phyloP scores from a whole-genome alignment of 2,329 filamentous ascomycete genomes.

The Colletotrichum phormii region DNA sequence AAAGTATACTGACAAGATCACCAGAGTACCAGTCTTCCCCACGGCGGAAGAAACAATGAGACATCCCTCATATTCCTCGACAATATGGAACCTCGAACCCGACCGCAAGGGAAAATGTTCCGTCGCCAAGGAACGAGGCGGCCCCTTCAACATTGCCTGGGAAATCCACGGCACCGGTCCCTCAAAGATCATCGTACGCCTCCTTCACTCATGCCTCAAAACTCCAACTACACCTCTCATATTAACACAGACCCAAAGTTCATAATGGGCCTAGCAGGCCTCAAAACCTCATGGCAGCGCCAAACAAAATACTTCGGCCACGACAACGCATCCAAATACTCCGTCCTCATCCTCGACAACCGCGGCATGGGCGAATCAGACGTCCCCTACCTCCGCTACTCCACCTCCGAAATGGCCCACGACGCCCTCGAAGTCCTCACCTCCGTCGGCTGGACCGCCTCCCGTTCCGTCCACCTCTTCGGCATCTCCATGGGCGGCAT shows the following conservation, averaged over 20 bases:
- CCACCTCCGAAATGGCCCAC: conserved; percentile 85
- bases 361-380: conserved; percentile 85
- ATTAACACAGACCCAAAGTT: conserved; percentile 60
- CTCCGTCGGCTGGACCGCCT: conserved; percentile 74
- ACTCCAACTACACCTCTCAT: not conserved
- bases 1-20: not conserved
- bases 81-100: conserved; percentile 77
- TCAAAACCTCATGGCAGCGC: conserved; percentile 79
- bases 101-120: conserved; percentile 68
- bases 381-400: conserved; percentile 82
- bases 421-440: conserved; percentile 79
- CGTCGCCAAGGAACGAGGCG: conserved; percentile 78
- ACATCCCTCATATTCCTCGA: conserved; percentile 75
- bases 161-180: conserved; percentile 83
- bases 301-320: conserved; percentile 88
- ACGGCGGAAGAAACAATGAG: conserved; percentile 69
- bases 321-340: conserved; percentile 73
- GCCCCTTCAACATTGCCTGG: conserved; percentile 81
- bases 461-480: conserved; percentile 71
- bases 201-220: conserved; percentile 14
- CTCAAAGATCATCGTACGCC: conserved; percentile 77
- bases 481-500: conserved; percentile 91
- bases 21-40: conserved; percentile 44
- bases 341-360: conserved; percentile 84
- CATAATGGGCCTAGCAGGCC: conserved; percentile 83